Evolutionary conservation across 2,329 filamentous ascomycete species (phyloP).

Genomic region (Claviceps fusiformis): DNA sequence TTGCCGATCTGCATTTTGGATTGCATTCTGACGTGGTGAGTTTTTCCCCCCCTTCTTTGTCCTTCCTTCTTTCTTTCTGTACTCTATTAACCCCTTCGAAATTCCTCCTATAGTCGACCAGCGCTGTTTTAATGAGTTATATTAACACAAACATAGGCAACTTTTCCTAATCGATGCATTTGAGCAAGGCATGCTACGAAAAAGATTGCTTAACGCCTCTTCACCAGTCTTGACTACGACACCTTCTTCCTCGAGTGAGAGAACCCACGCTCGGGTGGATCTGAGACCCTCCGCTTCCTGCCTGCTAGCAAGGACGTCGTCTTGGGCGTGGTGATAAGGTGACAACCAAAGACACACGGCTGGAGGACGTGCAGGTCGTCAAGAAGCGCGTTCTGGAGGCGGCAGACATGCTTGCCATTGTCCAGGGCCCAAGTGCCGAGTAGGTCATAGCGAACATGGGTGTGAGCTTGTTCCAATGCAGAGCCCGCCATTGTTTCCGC

Average conservation of each 20-base stretch:
- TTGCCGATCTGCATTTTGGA: slow-evolving; percentile 54
- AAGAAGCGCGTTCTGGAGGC: slow-evolving; percentile 40
- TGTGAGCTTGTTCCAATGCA: slow-evolving; percentile 53
- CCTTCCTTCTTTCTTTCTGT: slow-evolving; percentile 15
- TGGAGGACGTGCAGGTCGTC: slow-evolving; percentile 42
- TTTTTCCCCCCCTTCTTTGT: slow-evolving; percentile 15
- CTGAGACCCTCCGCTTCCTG: slow-evolving; percentile 47
- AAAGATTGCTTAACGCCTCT: slow-evolving; percentile 46
- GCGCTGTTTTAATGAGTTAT: neutral
- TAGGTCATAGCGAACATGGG: slow-evolving; percentile 52
- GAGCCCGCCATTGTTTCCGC: too few species aligned
- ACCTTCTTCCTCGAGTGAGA: slow-evolving; percentile 51
- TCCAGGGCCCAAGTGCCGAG: slow-evolving; percentile 45
- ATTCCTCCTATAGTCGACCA: too few species aligned
- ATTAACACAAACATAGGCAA: slow-evolving; percentile 30
- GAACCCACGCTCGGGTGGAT: slow-evolving; percentile 44
- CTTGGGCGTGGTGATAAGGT: slow-evolving; percentile 46
- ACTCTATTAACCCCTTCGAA: neutral
- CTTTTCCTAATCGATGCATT: slow-evolving; percentile 49
- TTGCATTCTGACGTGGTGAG: slow-evolving; percentile 43
- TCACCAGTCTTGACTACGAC: slow-evolving; percentile 43
- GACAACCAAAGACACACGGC: slow-evolving; percentile 44
- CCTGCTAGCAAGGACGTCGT: slow-evolving; percentile 48
- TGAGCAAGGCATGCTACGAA: slow-evolving; percentile 52
- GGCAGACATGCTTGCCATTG: slow-evolving; percentile 53